phyloP scores from a whole-genome alignment of 306 rosid genomes.

The Cicer yamashitae region DNA sequence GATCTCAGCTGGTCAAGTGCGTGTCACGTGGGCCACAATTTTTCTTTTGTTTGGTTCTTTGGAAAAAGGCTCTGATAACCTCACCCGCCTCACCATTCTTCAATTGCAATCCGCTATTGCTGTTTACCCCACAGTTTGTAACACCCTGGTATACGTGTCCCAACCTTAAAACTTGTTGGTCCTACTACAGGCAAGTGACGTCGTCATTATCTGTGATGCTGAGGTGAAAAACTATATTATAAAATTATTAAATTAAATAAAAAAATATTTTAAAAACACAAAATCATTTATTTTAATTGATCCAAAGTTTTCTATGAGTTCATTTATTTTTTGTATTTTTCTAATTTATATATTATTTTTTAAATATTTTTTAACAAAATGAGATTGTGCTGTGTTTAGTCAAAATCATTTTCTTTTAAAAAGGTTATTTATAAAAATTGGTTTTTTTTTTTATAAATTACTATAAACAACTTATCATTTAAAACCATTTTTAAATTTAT shows the following conservation, averaged over 20 bases:
- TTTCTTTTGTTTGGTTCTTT: conserved; percentile 41
- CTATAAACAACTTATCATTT: no score
- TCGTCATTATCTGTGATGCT: conserved; percentile 38
- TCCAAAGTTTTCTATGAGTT: no score
- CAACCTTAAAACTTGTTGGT: not conserved
- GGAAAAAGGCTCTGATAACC: conserved; percentile 32
- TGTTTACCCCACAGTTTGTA: not conserved
- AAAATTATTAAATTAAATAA: conserved; percentile 10
- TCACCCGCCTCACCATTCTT: conserved; percentile 38
- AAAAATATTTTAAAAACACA: not conserved
- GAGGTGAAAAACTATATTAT: conserved; percentile 29
- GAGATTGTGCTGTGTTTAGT: no score
- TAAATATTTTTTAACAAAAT: no score
- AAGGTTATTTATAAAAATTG: no score
- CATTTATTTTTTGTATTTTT: no score
- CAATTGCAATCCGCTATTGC: conserved; percentile 47
- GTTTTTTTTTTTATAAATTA: no score
- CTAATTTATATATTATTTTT: no score
- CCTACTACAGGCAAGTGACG: conserved; percentile 59
- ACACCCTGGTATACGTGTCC: conserved; percentile 56
- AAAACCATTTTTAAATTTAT: no score
- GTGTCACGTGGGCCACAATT: conserved; percentile 67
- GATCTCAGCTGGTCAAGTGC: conserved; percentile 57
- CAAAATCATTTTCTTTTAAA: no score
- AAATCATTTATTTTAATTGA: no score